These are phyloP conservation scores for Jasminum sambac DNA, from an alignment of 257 asterid species.

Conservation along the genomic window DNA sequence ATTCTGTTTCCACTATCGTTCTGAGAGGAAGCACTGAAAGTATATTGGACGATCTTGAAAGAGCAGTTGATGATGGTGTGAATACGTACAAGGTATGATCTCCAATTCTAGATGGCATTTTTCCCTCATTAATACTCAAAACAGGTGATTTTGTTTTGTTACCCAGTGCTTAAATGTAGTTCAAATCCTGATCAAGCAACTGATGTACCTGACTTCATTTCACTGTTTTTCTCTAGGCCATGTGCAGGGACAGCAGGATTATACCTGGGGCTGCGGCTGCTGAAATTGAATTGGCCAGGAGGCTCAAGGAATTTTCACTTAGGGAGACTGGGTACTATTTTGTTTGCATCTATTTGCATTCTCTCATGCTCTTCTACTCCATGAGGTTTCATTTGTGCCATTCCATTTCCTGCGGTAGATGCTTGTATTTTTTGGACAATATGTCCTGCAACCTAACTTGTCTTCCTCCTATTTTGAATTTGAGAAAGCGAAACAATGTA, in stretches of 20 bases:
- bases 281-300: conserved; percentile 87
- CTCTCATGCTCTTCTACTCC: not conserved
- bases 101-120: conserved; percentile 6
- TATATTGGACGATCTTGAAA: conserved; percentile 59
- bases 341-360: conserved; percentile 8
- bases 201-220: conserved; percentile 16
- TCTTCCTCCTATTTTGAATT: not conserved
- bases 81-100: conserved; percentile 77
- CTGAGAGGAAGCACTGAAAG: conserved; percentile 63
- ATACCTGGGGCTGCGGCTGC: conserved; percentile 99
- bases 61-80: conserved; percentile 78
- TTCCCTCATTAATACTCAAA: not conserved
- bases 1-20: conserved; percentile 82
- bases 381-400: not conserved
- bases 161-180: conserved; percentile 3
- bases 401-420: not conserved
- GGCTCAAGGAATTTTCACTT: conserved; percentile 86
- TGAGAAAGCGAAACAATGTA: not conserved
- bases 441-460: not conserved
- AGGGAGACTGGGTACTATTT: conserved; percentile 85
- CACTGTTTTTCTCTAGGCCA: conserved; percentile 58
- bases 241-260: conserved; percentile 95
- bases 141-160: conserved; percentile 1
- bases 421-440: not conserved
- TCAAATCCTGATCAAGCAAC: conserved; percentile 5